phyloP scores from a whole-genome alignment of 169 alveolate species.

The Eimeria maxima region DNA sequence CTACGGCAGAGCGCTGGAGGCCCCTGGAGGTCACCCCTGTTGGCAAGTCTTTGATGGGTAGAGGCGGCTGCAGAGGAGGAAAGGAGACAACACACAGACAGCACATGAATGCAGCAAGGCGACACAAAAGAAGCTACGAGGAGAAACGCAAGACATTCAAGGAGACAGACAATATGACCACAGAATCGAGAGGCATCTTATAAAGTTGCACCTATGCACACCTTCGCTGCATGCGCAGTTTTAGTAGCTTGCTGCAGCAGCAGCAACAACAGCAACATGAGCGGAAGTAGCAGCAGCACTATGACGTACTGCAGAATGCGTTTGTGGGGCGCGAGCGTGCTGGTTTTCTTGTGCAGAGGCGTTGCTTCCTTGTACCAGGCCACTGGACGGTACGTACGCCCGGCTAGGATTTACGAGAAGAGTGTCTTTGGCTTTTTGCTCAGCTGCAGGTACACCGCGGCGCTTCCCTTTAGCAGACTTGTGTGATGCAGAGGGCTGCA shows the following conservation, averaged over 20 bases:
- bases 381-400: not conserved
- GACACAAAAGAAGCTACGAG: too few species aligned
- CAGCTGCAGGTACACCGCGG: conserved; percentile 8
- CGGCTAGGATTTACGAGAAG: not conserved
- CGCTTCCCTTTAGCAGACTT: not conserved
- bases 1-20: not conserved
- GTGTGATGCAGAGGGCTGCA: too few species aligned
- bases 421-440: not conserved
- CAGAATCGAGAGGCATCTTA: not conserved
- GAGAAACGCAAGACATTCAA: too few species aligned
- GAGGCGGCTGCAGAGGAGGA: not conserved
- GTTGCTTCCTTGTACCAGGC: too few species aligned
- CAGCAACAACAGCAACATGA: too few species aligned
- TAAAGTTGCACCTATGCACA: too few species aligned
- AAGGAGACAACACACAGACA: conserved; percentile 8
- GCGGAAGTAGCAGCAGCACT: not conserved
- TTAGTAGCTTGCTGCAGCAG: too few species aligned
- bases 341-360: not conserved
- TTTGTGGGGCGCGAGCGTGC: not conserved
- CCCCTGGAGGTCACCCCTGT: not conserved
- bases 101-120: not conserved
- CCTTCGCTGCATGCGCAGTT: not conserved
- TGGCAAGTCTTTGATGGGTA: not conserved
- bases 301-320: not conserved
- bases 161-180: not conserved